Evolutionary conservation across 2,329 filamentous ascomycete genomes (phyloP).

Genomic region (Septoria linicola): DNA sequence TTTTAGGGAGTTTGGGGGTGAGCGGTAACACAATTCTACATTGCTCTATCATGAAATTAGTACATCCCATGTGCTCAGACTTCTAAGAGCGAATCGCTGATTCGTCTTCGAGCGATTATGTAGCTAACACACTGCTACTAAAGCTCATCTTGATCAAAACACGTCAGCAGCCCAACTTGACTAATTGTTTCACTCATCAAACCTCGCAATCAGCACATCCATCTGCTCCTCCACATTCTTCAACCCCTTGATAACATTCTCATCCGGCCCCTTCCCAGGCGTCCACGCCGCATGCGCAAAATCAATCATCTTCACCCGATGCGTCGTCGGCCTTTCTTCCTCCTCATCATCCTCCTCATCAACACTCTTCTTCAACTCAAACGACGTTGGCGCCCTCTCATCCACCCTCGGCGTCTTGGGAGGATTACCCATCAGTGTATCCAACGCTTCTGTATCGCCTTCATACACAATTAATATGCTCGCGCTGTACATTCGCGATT

Average conservation of each 20-base stretch:
- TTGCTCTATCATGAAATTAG: too few species aligned
- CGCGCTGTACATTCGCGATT: constrained; percentile 67
- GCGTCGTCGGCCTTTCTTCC: constrained; percentile 61
- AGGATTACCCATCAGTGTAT: constrained; percentile 48
- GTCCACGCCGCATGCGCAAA: constrained; percentile 91
- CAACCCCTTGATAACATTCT: constrained; percentile 79
- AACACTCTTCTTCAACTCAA: constrained; percentile 39
- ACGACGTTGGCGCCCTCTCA: constrained; percentile 33
- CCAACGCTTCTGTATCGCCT: constrained; percentile 57
- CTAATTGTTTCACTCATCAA: constrained; percentile 20
- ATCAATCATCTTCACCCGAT: constrained; percentile 84
- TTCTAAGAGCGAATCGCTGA: too few species aligned
- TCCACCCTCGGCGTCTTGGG: constrained; percentile 30
- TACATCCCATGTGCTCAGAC: too few species aligned
- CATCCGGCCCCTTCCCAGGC: constrained; percentile 77
- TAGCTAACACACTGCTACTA: too few species aligned
- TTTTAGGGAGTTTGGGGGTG: constrained; percentile 45
- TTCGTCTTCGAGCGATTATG: too few species aligned
- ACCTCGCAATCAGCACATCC: constrained; percentile 33
- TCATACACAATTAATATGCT: constrained; percentile 67
- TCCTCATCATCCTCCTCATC: constrained; percentile 57
- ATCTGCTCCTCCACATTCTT: constrained; percentile 37
- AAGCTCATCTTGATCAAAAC: too few species aligned
- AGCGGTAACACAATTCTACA: constrained; percentile 6
- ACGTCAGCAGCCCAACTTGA: too few species aligned